phyloP scores from a whole-genome alignment of 2,329 filamentous ascomycete genomes.

The Lecanicillium sp. region DNA sequence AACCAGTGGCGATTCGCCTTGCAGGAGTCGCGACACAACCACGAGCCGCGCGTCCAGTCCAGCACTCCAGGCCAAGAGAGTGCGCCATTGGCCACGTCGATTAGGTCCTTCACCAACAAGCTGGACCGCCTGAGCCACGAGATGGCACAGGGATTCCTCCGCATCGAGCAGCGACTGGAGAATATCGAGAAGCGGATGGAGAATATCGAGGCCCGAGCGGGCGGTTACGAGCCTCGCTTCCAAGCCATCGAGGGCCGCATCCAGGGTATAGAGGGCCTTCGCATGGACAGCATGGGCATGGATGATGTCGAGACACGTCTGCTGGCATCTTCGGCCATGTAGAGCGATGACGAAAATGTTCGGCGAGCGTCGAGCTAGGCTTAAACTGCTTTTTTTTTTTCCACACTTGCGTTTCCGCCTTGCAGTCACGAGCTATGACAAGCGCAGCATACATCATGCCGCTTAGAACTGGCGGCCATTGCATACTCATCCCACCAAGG shows the following conservation, averaged over 20 bases:
- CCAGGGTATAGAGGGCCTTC: constrained; percentile 33
- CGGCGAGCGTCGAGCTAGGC: too few species aligned
- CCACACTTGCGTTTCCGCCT: neutral
- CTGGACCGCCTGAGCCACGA: constrained; percentile 52
- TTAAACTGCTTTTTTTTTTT: neutral
- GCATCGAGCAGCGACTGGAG: constrained; percentile 42
- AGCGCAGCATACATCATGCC: too few species aligned
- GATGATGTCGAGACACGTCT: constrained; percentile 37
- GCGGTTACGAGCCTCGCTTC: constrained; percentile 35
- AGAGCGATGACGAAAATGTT: constrained; percentile 16
- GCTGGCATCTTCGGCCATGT: constrained; percentile 36
- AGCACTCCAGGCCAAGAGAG: constrained; percentile 49
- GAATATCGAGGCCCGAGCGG: constrained; percentile 39
- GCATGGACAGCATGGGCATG: constrained; percentile 35
- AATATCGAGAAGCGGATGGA: constrained; percentile 49
- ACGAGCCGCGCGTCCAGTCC: constrained; percentile 49
- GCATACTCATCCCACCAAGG: too few species aligned
- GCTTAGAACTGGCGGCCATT: too few species aligned
- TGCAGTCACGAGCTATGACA: too few species aligned
- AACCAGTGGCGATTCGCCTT: constrained; percentile 59
- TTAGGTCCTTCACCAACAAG: constrained; percentile 52
- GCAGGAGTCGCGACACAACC: constrained; percentile 53
- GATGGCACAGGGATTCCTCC: constrained; percentile 42
- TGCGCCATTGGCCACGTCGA: constrained; percentile 48
- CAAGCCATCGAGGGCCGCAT: constrained; percentile 34